phyloP scores from a whole-genome alignment of 768 basidiomycete species.

The Trametes cingulata region DNA sequence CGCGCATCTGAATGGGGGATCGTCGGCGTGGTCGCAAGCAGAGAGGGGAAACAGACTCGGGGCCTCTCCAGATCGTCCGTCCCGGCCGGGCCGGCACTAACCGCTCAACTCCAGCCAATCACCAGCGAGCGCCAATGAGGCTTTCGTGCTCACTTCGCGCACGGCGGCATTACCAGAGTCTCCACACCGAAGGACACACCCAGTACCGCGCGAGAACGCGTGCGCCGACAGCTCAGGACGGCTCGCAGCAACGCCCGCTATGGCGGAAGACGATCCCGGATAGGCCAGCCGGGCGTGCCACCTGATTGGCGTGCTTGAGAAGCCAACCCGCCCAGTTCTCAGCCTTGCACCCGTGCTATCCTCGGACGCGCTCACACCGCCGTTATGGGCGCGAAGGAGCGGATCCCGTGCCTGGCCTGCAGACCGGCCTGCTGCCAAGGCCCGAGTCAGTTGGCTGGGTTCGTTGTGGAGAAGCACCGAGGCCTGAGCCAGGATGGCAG shows the following conservation, averaged over 20 bases:
- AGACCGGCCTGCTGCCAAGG: background rate
- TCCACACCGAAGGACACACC: background rate
- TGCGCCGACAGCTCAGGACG: background rate
- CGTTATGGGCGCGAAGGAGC: background rate
- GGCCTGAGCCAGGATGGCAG: background rate
- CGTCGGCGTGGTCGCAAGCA: conserved; percentile 1
- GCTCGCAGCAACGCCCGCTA: background rate
- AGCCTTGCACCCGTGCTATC: background rate
- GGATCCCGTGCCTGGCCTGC: background rate
- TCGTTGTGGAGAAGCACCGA: conserved; percentile 7
- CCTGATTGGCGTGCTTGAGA: conserved; percentile 7
- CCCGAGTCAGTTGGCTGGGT: background rate
- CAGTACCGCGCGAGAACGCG: background rate
- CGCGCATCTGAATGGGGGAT: background rate
- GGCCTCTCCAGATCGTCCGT: background rate
- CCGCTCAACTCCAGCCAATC: background rate
- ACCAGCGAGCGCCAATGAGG: background rate
- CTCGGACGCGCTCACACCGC: background rate
- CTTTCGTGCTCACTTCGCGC: background rate
- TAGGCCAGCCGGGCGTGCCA: background rate
- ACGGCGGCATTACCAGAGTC: background rate
- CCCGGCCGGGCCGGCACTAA: background rate
- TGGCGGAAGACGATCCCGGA: conserved; percentile 1
- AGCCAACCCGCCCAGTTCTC: background rate
- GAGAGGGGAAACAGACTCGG: background rate